Evolutionary conservation across 1,284 basidiomycete species (phyloP).

Genomic region (Trichosporon inkin): DNA sequence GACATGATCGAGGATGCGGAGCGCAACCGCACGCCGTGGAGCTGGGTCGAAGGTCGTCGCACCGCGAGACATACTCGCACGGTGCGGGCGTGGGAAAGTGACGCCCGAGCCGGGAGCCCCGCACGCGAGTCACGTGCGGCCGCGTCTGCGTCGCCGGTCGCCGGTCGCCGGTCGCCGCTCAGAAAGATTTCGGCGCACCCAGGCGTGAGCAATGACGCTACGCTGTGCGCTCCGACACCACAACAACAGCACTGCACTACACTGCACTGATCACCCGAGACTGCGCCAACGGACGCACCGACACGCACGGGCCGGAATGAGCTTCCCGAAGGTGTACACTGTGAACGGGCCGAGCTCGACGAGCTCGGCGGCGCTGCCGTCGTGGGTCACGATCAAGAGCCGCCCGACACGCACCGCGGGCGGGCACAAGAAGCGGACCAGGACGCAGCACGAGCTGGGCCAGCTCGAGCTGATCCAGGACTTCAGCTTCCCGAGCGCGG

Average conservation of each 20-base stretch:
- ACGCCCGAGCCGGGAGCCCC: too few species aligned
- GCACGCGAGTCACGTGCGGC: background rate
- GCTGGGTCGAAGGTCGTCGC: too few species aligned
- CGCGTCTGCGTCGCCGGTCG: slow-evolving; percentile 8
- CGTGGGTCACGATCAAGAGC: slow-evolving; percentile 74
- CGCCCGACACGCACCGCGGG: slow-evolving; percentile 30
- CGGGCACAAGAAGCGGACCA: slow-evolving; percentile 45
- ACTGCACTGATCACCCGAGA: background rate
- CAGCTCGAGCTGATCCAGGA: slow-evolving; percentile 83
- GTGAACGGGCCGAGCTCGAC: slow-evolving; percentile 80
- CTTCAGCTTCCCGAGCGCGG: slow-evolving; percentile 95
- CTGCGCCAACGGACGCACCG: background rate
- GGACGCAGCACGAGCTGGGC: slow-evolving; percentile 47
- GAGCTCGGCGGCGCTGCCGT: slow-evolving; percentile 76
- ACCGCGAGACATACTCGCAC: too few species aligned
- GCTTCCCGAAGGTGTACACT: slow-evolving; percentile 73
- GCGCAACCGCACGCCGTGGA: too few species aligned
- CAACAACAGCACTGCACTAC: background rate
- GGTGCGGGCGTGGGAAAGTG: slow-evolving; percentile 6
- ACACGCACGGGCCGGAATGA: background rate
- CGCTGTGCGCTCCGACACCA: background rate
- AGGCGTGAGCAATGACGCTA: too few species aligned
- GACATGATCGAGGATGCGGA: slow-evolving; percentile 17
- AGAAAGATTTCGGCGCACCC: slow-evolving; percentile 22
- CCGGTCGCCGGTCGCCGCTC: slow-evolving; percentile 8